Evolutionary conservation across 106 monocot species (phyloP).

Genomic region (Platanthera zijinensis): DNA sequence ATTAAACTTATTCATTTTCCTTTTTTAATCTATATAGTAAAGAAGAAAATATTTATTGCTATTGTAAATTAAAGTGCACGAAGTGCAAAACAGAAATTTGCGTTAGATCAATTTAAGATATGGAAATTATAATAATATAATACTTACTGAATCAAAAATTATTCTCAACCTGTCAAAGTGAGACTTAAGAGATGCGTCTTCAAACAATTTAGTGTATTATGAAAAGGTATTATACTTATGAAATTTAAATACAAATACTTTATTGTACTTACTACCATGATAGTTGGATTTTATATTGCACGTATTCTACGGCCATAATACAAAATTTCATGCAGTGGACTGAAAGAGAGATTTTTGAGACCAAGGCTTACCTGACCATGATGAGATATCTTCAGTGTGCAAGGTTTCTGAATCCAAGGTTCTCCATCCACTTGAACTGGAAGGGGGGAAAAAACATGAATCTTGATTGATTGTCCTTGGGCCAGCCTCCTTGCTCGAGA

Average conservation of each 20-base stretch:
- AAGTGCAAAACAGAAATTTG: background rate
- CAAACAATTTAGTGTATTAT: background rate
- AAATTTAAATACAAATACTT: background rate
- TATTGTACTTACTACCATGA: background rate
- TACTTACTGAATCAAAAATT: background rate
- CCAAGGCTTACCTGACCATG: slow-evolving; percentile 53
- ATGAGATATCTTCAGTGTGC: slow-evolving; percentile 55
- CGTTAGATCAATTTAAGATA: background rate
- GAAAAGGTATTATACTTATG: background rate
- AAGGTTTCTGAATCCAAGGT: slow-evolving; percentile 71
- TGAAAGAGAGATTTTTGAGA: background rate
- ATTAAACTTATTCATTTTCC: too few relatives aligned
- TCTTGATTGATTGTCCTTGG: slow-evolving; percentile 64
- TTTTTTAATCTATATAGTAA: too few relatives aligned
- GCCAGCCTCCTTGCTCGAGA: slow-evolving; percentile 68
- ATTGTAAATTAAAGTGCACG: too few relatives aligned
- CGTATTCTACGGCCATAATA: background rate
- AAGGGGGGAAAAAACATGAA: slow-evolving; percentile 50
- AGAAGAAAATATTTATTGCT: too few relatives aligned
- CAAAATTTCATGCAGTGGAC: background rate
- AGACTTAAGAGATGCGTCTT: too few relatives aligned
- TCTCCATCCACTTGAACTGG: slow-evolving; percentile 92
- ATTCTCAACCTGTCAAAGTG: background rate
- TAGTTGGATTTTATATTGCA: background rate
- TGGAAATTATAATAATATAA: background rate